Percentiles rank a stretch among this genome's conserved stretches.
phyloP scores from a whole-genome alignment of 768 basidiomycete species.

The Rhodosporidiobolus odoratus region DNA sequence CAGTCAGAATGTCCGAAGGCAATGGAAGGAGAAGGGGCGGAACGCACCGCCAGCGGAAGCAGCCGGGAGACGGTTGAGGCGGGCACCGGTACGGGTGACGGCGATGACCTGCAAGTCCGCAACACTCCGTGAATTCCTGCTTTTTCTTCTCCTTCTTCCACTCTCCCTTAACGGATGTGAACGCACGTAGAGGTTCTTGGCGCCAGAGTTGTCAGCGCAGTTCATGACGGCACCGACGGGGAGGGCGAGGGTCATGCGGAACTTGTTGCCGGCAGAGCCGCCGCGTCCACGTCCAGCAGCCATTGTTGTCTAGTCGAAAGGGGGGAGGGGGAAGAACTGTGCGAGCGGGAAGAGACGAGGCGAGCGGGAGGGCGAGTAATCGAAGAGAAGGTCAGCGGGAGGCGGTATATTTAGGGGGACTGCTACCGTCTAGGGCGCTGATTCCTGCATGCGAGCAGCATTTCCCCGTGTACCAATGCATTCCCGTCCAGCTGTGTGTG shows the following conservation, averaged over 20 bases:
- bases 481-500: not conserved
- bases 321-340: slow-evolving; percentile 11
- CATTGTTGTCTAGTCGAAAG: slow-evolving; percentile 30
- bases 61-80: slow-evolving; percentile 93
- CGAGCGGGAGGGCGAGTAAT: too few species aligned
- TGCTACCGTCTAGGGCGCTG: not conserved
- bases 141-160: too few species aligned
- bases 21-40: not conserved
- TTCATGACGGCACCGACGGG: slow-evolving; percentile 67
- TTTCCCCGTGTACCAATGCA: not conserved
- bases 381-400: slow-evolving; percentile 6
- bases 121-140: not conserved
- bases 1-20: not conserved
- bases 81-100: slow-evolving; percentile 90
- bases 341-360: not conserved
- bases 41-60: slow-evolving; percentile 51
- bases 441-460: not conserved
- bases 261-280: slow-evolving; percentile 87
- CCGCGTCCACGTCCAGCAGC: slow-evolving; percentile 47
- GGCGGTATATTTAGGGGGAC: not conserved
- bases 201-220: slow-evolving; percentile 96
- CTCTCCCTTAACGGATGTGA: not conserved
- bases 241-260: slow-evolving; percentile 74
- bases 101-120: slow-evolving; percentile 62
- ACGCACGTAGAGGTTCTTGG: slow-evolving; percentile 74